Percentiles rank a stretch among this genome's conserved stretches.
Evolutionary conservation across 2,329 filamentous ascomycete species (phyloP).

Genomic region (Calonectria pteridis): DNA sequence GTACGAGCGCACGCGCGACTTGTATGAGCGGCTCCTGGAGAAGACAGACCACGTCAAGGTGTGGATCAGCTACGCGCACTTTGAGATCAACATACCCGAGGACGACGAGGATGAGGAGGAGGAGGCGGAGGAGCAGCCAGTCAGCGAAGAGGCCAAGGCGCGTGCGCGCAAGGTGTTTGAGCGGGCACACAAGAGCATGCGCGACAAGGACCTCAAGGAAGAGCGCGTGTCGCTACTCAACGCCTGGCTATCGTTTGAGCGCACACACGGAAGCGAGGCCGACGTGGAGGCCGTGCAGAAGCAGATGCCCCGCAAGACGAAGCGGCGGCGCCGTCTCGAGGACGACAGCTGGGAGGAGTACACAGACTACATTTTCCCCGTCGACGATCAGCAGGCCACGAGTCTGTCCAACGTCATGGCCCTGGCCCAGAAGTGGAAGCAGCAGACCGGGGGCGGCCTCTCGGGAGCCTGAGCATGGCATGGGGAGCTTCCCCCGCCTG

Average conservation of each 20-base stretch:
- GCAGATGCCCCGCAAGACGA: conserved; percentile 93
- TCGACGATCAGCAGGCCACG: conserved; percentile 88
- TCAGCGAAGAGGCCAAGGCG: conserved; percentile 86
- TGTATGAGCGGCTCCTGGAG: conserved; percentile 91
- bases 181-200: conserved; percentile 87
- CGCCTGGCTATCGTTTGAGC: conserved; percentile 93
- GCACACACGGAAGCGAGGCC: conserved; percentile 79
- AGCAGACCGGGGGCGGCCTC: conserved; percentile 64
- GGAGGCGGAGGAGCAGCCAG: conserved; percentile 75
- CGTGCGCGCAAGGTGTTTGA: conserved; percentile 88
- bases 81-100: conserved; percentile 94
- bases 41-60: conserved; percentile 99
- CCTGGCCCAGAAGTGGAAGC: conserved; percentile 91
- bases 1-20: conserved; percentile 81
- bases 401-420: conserved; percentile 87
- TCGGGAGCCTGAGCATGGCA: conserved; percentile 41
- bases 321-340: conserved; percentile 91
- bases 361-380: conserved; percentile 96
- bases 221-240: conserved; percentile 93
- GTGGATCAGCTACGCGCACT: conserved; percentile 98
- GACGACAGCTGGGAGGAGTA: conserved; percentile 96
- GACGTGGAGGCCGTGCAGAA: conserved; percentile 88
- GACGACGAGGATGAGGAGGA: conserved; percentile 73
- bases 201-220: conserved; percentile 90
- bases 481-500: background rate